Percentiles rank a stretch among this genome's conserved stretches.
Evolutionary conservation across 108 stramenopile species (phyloP).

Genomic region (Discostella pseudostelligera): DNA sequence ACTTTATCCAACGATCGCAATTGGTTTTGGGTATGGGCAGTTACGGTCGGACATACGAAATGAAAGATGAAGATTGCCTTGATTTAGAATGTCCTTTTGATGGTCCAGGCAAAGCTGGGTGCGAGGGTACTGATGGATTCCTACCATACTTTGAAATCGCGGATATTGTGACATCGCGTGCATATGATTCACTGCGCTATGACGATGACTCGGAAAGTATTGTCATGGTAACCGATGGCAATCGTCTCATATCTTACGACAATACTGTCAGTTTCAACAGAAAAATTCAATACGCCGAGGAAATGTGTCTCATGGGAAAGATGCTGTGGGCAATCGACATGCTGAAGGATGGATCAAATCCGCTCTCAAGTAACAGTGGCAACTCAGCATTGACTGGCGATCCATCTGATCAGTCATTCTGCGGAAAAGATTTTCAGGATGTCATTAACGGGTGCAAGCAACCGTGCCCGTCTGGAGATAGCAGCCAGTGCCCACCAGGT

Average conservation of each 20-base stretch:
- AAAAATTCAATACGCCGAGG: constrained; percentile 42
- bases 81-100: constrained; percentile 42
- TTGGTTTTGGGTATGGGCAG: constrained; percentile 46
- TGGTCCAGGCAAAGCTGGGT: constrained; percentile 41
- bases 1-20: constrained; percentile 42
- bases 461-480: constrained; percentile 39
- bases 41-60: constrained; percentile 45
- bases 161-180: constrained; percentile 30
- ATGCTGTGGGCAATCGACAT: constrained; percentile 56
- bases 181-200: constrained; percentile 29
- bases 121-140: constrained; percentile 48
- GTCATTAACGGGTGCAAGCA: constrained; percentile 41
- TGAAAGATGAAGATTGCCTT: constrained; percentile 37
- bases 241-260: constrained; percentile 51
- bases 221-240: constrained; percentile 55
- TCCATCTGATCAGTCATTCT: constrained; percentile 43
- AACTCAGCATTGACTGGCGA: constrained; percentile 35
- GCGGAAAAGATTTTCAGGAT: constrained; percentile 46
- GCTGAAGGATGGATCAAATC: constrained; percentile 44
- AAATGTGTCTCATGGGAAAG: constrained; percentile 37
- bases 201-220: constrained; percentile 45
- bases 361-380: constrained; percentile 46
- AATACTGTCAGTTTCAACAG: constrained; percentile 47
- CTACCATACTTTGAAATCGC: constrained; percentile 50
- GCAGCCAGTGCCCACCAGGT: constrained; percentile 36